These are phyloP conservation scores for Aspergillus persii DNA, from an alignment of 2,329 filamentous ascomycete genomes.

Conservation along the genomic window DNA sequence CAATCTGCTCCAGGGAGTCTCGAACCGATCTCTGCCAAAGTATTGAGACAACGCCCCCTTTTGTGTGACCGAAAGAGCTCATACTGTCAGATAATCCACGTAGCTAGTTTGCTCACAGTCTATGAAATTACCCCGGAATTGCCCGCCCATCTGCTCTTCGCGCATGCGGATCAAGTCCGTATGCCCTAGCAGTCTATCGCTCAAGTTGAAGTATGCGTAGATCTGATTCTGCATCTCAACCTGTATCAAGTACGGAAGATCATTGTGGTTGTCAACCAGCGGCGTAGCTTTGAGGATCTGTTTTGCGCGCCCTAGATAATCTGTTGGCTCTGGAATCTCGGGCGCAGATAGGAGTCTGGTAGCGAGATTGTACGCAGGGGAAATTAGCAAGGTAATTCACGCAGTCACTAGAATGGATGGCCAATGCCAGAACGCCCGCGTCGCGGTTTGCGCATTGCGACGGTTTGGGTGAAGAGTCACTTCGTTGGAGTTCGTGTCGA, in stretches of 20 bases:
- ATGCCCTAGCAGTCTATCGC: background rate
- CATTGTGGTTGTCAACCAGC: background rate
- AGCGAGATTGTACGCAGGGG: background rate
- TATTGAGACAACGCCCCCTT: too few relatives aligned
- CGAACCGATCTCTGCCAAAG: background rate
- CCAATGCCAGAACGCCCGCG: background rate
- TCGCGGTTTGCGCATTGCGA: background rate
- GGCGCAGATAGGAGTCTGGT: background rate
- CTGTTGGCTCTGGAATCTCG: background rate
- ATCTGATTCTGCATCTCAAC: background rate
- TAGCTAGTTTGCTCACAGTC: background rate
- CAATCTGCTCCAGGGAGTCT: background rate
- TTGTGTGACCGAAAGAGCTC: too few relatives aligned
- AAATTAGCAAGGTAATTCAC: background rate
- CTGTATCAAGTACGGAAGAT: background rate
- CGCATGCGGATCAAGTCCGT: background rate
- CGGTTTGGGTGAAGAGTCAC: background rate
- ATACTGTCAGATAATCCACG: background rate
- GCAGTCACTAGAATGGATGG: background rate
- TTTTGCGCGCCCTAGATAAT: background rate
- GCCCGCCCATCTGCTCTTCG: background rate
- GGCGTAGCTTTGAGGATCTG: background rate
- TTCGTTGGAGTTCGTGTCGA: background rate
- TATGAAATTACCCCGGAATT: background rate
- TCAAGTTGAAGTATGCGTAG: background rate